Base-by-base conservation (phyloP, 176 grass and related monocot species). In the Ensete ventricosum region DNA sequence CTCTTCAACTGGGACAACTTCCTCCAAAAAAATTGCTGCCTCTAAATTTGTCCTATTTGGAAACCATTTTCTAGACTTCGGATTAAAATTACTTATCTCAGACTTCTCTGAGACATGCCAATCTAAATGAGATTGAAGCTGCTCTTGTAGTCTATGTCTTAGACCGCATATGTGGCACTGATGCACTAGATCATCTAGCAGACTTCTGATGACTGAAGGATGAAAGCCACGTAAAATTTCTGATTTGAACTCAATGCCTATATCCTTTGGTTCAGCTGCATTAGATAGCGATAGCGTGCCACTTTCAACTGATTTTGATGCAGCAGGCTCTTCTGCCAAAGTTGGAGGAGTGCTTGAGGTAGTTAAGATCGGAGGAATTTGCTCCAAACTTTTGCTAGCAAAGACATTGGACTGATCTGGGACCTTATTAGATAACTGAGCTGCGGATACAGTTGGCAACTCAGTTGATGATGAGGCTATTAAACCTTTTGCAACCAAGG, bases 401-500 rank as follows among this genome's bases (percentile, higher is more conserved):
- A 67, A 57, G 71, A 5, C 51, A 55, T 2, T 51, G 53, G 72
- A 81, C 34, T 25, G 50, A 27, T 69, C 83, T 64, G 71, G 57
- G 70, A 57, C 25, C 50, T 81, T 76, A 25, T 86, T 80, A 63
- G 77, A 22, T 48, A 51, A 73, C 27, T 81, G 74, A 66, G 70
- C 69, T 27, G 70, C 34, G 74, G 25, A 54, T 22, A 79, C 22
- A 62, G 62, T 57, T n/a, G 85, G 84, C 24, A 76, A 75, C 82
- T 85, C 86, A 73, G 73, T 81, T 70, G 81, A 83, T 57, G 82
- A 80, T 1, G 90, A 89, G 77, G 90, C 91, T 74, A 99, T 94
- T 75, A 99, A 67, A 60, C 95, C 95, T 73, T 99, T 99, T 64
- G 88, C 86, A 82, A 99, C 88, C 77, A 99, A 86, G 64, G 90